Evolutionary conservation across 106 monocot species (phyloP), one percentile per base, ranked within the genome.

Genomic region (Phalaenopsis equestris): DNA sequence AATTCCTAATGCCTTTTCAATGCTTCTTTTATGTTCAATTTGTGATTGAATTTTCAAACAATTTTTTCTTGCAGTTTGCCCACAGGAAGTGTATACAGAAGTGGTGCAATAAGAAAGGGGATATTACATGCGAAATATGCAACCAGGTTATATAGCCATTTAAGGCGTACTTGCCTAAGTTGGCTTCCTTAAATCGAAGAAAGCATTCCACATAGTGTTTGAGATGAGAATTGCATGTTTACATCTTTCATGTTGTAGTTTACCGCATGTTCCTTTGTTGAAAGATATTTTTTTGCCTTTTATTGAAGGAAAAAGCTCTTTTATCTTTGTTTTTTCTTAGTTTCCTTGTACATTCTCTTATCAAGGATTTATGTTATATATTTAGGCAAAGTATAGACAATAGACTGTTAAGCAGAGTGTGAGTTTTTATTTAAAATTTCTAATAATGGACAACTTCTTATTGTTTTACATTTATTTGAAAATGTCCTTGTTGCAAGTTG

Each of bases 1-100:
- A 24, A 15, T 42, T 56, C 21, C 21, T 21, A 0, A 19, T 16
- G 18, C 17, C 18, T 61, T 21, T 19, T 19, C 2, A 6, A 61
- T 61, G 11, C 36, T 1, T 24, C 10, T 36, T 37, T 11, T 36
- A 37, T 36, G 37, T 36, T 68, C 19, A 55, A 78, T 17, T 68
- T 83, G 77, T 8, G 8, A 48, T 23, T 68, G 19, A 47, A 17
- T 5, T 7, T 12, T 38, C 30, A 0, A 30, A 30, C n/a, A 30
- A 30, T 61, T 2, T 37, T 4, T 36, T 43, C 48, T 36, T 87
- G 68, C 85, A 96, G 95, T 93, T 88, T 91, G 95, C 95, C 24
- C 93, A 96, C 81, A 93, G 95, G 86, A 96, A 91, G 80, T 96
- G 95, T 79, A 91, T 96, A 48, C 93, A 96, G 81, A 91, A 85